These are phyloP conservation scores for Phialemoniopsis sp. DNA, from an alignment of 2,329 filamentous ascomycete genomes.

Conservation along the genomic window DNA sequence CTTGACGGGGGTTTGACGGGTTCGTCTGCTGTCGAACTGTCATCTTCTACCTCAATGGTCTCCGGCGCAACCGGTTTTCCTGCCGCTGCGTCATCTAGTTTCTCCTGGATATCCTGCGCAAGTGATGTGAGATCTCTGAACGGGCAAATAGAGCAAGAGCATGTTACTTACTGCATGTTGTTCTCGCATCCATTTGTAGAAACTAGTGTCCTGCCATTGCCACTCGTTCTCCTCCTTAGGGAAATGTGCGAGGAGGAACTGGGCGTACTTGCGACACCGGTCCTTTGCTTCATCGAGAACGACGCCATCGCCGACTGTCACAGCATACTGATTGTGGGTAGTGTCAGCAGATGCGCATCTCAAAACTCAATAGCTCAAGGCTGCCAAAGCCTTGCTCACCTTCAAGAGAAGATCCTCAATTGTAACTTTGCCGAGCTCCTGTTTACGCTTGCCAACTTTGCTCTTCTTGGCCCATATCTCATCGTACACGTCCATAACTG, in stretches of 20 bases:
- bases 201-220: slow-evolving; percentile 39
- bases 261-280: slow-evolving; percentile 42
- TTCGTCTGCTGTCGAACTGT: background rate
- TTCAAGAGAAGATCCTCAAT: slow-evolving; percentile 28
- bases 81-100: slow-evolving; percentile 5
- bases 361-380: background rate
- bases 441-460: slow-evolving; percentile 26
- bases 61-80: slow-evolving; percentile 10
- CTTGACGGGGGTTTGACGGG: background rate
- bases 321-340: slow-evolving; percentile 36
- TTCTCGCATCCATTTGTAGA: slow-evolving; percentile 43
- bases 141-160: background rate
- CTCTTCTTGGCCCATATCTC: slow-evolving; percentile 13
- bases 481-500: slow-evolving; percentile 52
- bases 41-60: slow-evolving; percentile 9
- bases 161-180: slow-evolving; percentile 31
- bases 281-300: slow-evolving; percentile 43
- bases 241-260: slow-evolving; percentile 50
- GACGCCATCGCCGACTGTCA: slow-evolving; percentile 47
- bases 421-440: slow-evolving; percentile 16
- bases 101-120: slow-evolving; percentile 9
- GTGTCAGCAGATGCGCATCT: slow-evolving; percentile 1
- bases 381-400: slow-evolving; percentile 16
- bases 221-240: slow-evolving; percentile 28
- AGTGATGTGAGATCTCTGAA: slow-evolving; percentile 5